These are phyloP conservation scores for Populus deltoides DNA, from an alignment of 345 rosid species.

Conservation along the genomic window DNA sequence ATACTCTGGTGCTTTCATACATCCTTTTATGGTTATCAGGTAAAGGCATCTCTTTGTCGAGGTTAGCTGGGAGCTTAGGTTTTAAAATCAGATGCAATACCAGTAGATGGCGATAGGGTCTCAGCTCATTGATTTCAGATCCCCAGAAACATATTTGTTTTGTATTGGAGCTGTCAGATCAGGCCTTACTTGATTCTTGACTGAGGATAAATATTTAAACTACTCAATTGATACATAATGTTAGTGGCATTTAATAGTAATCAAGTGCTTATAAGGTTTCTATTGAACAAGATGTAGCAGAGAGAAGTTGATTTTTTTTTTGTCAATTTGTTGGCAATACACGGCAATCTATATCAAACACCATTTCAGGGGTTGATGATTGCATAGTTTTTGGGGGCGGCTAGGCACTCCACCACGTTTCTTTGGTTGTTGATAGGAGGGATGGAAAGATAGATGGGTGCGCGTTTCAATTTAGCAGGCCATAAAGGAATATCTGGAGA, in stretches of 20 bases:
- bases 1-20: background rate
- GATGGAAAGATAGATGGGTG: background rate
- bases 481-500: background rate
- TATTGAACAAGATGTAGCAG: background rate
- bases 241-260: background rate
- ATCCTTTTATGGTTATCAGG: background rate
- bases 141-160: background rate
- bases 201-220: background rate
- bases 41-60: background rate
- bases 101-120: background rate
- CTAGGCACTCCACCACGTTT: background rate
- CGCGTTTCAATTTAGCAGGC: background rate
- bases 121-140: background rate
- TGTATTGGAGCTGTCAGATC: background rate
- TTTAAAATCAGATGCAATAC: background rate
- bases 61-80: background rate
- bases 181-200: background rate
- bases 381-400: background rate
- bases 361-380: background rate
- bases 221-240: background rate
- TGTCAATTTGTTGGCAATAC: background rate
- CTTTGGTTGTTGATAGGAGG: background rate
- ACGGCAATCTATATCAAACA: background rate
- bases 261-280: background rate
- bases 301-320: background rate